Evolutionary conservation across 2,329 filamentous ascomycete genomes (phyloP), one percentile per base, ranked within the genome.

Genomic region (Niveomyces coronatus): DNA sequence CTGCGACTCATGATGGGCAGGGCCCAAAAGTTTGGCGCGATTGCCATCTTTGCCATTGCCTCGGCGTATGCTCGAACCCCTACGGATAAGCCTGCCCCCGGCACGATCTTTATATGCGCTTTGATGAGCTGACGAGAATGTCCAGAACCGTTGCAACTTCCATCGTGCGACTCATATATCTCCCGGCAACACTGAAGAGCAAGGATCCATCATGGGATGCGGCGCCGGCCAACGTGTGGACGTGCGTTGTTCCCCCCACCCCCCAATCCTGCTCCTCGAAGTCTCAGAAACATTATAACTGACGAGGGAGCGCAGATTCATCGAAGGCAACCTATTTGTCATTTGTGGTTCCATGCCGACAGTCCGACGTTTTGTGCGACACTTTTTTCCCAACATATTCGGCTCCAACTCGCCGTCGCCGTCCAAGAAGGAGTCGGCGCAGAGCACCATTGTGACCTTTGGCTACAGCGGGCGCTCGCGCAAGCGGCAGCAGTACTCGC

Each of bases 21-120:
- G 30, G 58, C 57, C 20, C 66, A 71, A 40, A 71, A 68, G 47
- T 39, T 65, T 14, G 64, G 55, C 1, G 53, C 68, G 1, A 52
- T 58, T 2, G 41, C 60, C 3, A 59, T 70, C 19, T 67, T 71
- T 40, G 63, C 58, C 7, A 49, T 70, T 10, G 65, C 62, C 26
- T 61, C 49, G 2, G 19, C 50, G 49, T 49, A 41, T 18, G 45
- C 17, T 33, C n/a, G n/a, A n/a, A n/a, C n/a, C n/a, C n/a, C n/a
- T n/a, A n/a, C 16, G 9, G 9, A 18, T 5, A 54, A 52, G 35
- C 41, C 52, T 2, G 48, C 55, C 33, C 41, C 53, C 16, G 11
- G n/a, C 9, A 9, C 11, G 17, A 17, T 23, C 14, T 10, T n/a
- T n/a, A n/a, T n/a, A n/a, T n/a, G n/a, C n/a, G n/a, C n/a, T n/a